phyloP scores from a whole-genome alignment of 768 basidiomycete genomes.

The Ramaria sp. region DNA sequence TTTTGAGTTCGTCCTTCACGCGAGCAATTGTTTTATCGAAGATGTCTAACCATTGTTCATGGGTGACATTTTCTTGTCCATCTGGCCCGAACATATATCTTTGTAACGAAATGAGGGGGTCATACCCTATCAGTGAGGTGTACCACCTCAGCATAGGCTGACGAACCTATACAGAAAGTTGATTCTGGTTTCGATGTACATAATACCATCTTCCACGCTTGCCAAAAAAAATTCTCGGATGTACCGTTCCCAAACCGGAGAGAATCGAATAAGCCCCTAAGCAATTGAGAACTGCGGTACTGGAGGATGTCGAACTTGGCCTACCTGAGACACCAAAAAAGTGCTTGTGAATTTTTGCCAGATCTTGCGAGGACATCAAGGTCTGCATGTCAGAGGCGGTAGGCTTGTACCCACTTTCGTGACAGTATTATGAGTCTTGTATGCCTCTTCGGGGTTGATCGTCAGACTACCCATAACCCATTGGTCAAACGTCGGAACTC shows the following conservation, averaged over 20 bases:
- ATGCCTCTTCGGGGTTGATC: conserved; percentile 64
- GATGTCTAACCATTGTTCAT: conserved; percentile 45
- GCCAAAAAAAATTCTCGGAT: conserved; percentile 50
- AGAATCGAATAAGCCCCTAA: conserved; percentile 33
- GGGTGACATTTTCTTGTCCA: conserved; percentile 46
- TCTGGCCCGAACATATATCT: conserved; percentile 50
- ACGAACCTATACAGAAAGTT: conserved; percentile 51
- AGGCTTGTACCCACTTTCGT: conserved; percentile 36
- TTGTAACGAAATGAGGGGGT: not conserved
- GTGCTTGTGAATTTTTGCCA: conserved; percentile 63
- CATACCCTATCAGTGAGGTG: no score
- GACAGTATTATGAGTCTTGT: conserved; percentile 61
- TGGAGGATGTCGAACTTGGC: no score
- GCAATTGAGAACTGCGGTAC: not conserved
- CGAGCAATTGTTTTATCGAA: conserved; percentile 43
- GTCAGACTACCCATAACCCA: conserved; percentile 52
- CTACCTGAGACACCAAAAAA: conserved; percentile 29
- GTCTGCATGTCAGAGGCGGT: not conserved
- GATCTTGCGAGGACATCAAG: conserved; percentile 29
- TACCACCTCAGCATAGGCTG: not conserved
- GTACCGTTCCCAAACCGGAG: conserved; percentile 51
- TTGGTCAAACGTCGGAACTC: conserved; percentile 54
- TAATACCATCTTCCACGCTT: conserved; percentile 61
- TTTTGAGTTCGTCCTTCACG: conserved; percentile 40
- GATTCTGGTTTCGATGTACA: conserved; percentile 58